These are phyloP conservation scores for Botrytis fragariae DNA, from an alignment of 2,329 filamentous ascomycete genomes.

Conservation along the genomic window DNA sequence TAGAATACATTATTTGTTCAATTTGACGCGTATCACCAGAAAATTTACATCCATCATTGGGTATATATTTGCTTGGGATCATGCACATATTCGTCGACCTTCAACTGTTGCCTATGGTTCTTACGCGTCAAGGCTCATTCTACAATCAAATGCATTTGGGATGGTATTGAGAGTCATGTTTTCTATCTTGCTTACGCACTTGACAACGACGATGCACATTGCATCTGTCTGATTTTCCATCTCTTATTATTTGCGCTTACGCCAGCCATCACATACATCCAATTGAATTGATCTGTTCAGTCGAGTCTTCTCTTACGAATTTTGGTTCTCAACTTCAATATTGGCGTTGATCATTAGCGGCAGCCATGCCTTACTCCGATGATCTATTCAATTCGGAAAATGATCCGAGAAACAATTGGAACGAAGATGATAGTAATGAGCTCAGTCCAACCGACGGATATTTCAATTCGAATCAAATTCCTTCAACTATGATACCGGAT, in stretches of 20 bases:
- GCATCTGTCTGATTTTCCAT: background rate
- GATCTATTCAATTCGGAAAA: slow-evolving; percentile 30
- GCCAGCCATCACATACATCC: background rate
- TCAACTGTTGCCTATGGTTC: background rate
- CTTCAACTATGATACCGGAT: slow-evolving; percentile 15
- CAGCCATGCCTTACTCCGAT: slow-evolving; percentile 26
- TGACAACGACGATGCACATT: background rate
- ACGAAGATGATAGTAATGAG: slow-evolving; percentile 26
- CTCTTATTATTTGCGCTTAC: background rate
- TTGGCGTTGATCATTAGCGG: background rate
- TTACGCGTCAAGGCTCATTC: background rate
- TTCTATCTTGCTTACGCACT: background rate
- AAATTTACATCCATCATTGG: background rate
- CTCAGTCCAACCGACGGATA: slow-evolving; percentile 37
- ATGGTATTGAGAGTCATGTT: background rate
- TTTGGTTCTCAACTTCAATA: too few species aligned
- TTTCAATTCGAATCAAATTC: slow-evolving; percentile 30
- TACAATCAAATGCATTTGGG: background rate
- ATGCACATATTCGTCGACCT: background rate
- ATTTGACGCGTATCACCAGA: background rate
- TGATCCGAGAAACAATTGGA: slow-evolving; percentile 24
- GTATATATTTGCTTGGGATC: background rate
- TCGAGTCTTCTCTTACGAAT: background rate
- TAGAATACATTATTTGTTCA: background rate
- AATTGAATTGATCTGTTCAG: background rate